Base-by-base conservation (phyloP, 306 rosid species). In the Citrullus colocynthis region DNA sequence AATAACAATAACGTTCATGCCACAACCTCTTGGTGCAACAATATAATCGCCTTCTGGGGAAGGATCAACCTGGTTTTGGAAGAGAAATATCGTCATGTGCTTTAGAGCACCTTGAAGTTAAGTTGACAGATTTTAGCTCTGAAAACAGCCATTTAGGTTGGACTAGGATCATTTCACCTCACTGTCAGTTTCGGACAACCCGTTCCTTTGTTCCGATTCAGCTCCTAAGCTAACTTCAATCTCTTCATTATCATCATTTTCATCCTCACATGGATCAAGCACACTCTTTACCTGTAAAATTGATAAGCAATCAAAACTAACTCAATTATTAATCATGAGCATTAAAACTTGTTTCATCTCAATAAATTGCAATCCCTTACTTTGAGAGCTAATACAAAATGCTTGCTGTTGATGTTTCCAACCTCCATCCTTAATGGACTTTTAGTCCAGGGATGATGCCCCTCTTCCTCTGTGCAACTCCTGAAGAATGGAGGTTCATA, bases 401-500 rank as follows among this genome's bases (percentile, higher is more conserved):
- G 97, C 91, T 96, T 96, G 91, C 97, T 96, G 87, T 96, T 96
- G 42, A 96, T 98, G 79, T 88, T 91, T 78, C 98, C 99, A 48
- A 92, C 93, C 88, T 96, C 93, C 99, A 92, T 92, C 85, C 87
- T 91, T 84, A 89, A 79, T 66, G 99, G 99, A 81, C 79, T 89
- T 88, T 93, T 91, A 48, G 81, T 82, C 98, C 99, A 92, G 49
- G 89, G 82, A 85, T 88, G 87, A 58, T 71, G 80, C 66, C 90
- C 92, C 88, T 91, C 98, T 72, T 87, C 96, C 79, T 88, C 96
- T 75, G 87, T 15, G 86, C 93, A 96, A 74, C 90, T 78, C 82
- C 89, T 88, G 90, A 92, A 96, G 88, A 96, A 92, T 45, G 99
- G 99, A 83, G 99, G 99, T 83, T 95, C 96, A 73, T 95, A 95